These are phyloP conservation scores for Gleditsia sinensis DNA, from an alignment of 306 rosid species.

Conservation along the genomic window DNA sequence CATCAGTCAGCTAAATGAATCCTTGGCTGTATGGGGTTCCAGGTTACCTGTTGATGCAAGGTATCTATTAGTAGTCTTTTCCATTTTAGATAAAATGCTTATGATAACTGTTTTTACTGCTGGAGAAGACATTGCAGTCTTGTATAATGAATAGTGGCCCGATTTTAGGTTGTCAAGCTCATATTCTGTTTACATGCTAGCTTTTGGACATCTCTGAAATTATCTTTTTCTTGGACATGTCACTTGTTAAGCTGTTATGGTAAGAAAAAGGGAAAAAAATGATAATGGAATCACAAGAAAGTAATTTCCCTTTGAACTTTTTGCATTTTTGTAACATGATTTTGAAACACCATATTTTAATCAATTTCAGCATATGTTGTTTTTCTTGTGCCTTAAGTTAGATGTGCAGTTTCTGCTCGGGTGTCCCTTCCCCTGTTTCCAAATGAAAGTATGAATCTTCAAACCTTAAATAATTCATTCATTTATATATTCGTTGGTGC, in stretches of 20 bases:
- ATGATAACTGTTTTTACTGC: conserved; percentile 13
- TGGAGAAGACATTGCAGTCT: neutral
- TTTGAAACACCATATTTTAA: conserved; percentile 4
- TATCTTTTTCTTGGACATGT: neutral
- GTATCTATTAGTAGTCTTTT: conserved; percentile 46
- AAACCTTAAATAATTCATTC: neutral
- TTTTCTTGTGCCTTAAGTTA: neutral
- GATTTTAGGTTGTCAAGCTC: conserved; percentile 8
- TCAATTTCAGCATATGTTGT: neutral
- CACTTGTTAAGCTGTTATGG: conserved; percentile 1
- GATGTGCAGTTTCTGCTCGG: neutral
- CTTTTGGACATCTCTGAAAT: conserved; percentile 1
- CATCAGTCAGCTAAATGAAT: conserved; percentile 70
- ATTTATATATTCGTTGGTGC: no score
- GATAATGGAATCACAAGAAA: neutral
- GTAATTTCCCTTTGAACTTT: conserved; percentile 3
- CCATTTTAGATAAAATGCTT: conserved; percentile 9
- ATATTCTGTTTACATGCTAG: conserved; percentile 10
- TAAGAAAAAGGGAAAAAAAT: neutral
- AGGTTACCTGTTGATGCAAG: conserved; percentile 79
- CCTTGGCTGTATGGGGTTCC: conserved; percentile 83
- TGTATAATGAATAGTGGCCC: conserved; percentile 17
- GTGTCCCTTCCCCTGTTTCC: neutral
- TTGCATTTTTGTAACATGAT: conserved; percentile 10
- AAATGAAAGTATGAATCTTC: neutral